Base-by-base conservation (phyloP, 306 rosid genomes). In the Astragalus glycyphyllos region DNA sequence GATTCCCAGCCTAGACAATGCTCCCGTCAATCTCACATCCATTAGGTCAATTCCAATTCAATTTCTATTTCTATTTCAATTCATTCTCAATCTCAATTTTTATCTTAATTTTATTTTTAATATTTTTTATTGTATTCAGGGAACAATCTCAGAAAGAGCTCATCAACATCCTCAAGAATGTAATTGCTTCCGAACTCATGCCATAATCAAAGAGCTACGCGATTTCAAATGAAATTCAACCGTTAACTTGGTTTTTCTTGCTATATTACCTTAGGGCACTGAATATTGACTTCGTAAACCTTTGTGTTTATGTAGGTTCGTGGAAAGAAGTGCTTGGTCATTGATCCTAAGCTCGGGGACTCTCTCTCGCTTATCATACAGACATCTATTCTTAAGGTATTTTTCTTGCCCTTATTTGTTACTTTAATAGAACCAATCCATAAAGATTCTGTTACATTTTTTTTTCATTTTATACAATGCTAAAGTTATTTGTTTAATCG, bases 61-160 rank as follows among this genome's bases (percentile, higher is more conserved):
- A 23, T 11, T 42, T 48, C 37, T 14, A 73, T 71, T 46, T 20
- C 20, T n/a, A 8, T 10, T 41, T 58, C 42, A 2, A 14, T 32
- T 17, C n/a, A n/a, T n/a, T n/a, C n/a, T n/a, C 20, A 15, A 8
- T 10, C 42, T 58, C 42, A 2, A 14, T 32, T 17, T 31, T 0
- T n/a, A 0, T 29, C 4, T 16, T 26, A 1, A 59, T 32, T 54
- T 16, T 26, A 1, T 51, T 32, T 54, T 80, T 13, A 35, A 55
- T 41, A 44, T 32, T 37, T 37, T 35, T n/a, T 5, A 1, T 76
- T 54, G n/a, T 10, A 32, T 79, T 60, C 90, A 95, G 99, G 82
- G 99, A 95, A 76, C 99, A 95, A 7, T 91, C 96, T 31, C 97
- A 86, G 80, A 91, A 88, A 78, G 96, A 91, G 72, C 99, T 95